phyloP scores from a whole-genome alignment of 257 asterid genomes.

The Solanum peruvianum region DNA sequence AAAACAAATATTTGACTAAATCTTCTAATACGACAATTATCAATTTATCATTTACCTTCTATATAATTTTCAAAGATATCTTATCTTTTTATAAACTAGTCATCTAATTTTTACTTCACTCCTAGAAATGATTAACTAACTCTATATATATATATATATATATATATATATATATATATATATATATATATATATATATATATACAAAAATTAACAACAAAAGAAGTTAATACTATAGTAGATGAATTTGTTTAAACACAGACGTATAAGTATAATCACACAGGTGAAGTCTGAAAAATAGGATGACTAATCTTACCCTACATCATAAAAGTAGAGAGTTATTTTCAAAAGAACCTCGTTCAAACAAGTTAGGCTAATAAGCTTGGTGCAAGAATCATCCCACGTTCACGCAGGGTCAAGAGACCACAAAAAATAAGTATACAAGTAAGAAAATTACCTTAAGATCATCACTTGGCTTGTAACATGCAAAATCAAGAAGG shows the following conservation, averaged over 20 bases:
- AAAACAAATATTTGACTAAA: neutral
- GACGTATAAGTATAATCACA: neutral
- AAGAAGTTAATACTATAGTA: neutral
- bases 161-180: too few species aligned
- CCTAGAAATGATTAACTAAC: neutral
- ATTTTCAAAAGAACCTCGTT: neutral
- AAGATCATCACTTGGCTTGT: constrained; percentile 68
- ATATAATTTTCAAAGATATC: neutral
- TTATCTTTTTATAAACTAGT: neutral
- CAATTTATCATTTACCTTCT: neutral
- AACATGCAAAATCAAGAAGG: constrained; percentile 82
- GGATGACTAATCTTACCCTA: fast-evolving
- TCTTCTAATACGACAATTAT: neutral
- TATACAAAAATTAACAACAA: neutral
- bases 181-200: neutral
- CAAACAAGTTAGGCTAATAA: neutral
- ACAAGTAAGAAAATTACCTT: constrained; percentile 28
- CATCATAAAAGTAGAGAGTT: neutral
- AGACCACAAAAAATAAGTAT: neutral
- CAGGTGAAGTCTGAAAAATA: neutral
- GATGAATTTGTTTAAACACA: neutral
- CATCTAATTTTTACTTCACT: neutral
- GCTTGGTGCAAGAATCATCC: too few species aligned
- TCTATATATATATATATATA: neutral
- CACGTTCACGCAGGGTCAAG: neutral